A percentile compares a stretch with the other conserved stretches of the same genome.
phyloP scores from a whole-genome alignment of 257 asterid species.

The Euphrasia confusa region DNA sequence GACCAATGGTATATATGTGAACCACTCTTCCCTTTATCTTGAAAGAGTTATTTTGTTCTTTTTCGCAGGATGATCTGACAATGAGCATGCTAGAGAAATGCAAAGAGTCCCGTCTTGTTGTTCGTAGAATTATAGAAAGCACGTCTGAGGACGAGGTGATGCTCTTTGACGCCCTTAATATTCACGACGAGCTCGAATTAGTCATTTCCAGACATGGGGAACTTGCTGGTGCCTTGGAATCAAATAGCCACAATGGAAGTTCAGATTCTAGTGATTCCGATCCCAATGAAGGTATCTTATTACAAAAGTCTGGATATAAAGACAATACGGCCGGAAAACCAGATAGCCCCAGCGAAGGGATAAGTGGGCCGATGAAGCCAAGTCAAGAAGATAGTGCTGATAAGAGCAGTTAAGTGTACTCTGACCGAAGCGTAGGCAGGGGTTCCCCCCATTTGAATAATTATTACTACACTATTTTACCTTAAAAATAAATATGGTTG shows the following conservation, averaged over 20 bases:
- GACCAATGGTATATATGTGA: neutral
- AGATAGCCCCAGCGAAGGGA: slow-evolving; percentile 24
- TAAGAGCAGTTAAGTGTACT: slow-evolving; percentile 20
- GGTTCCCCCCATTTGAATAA: too few relatives aligned
- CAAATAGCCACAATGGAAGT: slow-evolving; percentile 26
- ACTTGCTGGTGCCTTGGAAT: slow-evolving; percentile 40
- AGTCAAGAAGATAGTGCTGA: slow-evolving; percentile 24
- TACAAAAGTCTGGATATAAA: slow-evolving; percentile 20
- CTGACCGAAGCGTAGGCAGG: neutral
- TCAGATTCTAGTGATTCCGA: slow-evolving; percentile 24
- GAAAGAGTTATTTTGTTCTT: neutral
- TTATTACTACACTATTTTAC: too few relatives aligned
- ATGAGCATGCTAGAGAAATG: slow-evolving; percentile 61
- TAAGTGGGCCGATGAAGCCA: slow-evolving; percentile 24
- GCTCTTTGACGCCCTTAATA: slow-evolving; percentile 69
- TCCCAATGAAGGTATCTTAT: slow-evolving; percentile 23
- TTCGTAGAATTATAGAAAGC: slow-evolving; percentile 58
- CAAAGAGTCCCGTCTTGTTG: slow-evolving; percentile 51
- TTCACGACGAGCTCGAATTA: slow-evolving; percentile 65
- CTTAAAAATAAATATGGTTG: too few relatives aligned
- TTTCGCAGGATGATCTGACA: slow-evolving; percentile 67
- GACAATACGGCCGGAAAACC: slow-evolving; percentile 18
- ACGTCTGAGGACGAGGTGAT: slow-evolving; percentile 64
- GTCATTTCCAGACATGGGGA: slow-evolving; percentile 46
- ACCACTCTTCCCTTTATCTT: neutral